These are phyloP conservation scores for Letharia lupina DNA, from an alignment of 495 filamentous ascomycete species.

Conservation along the genomic window DNA sequence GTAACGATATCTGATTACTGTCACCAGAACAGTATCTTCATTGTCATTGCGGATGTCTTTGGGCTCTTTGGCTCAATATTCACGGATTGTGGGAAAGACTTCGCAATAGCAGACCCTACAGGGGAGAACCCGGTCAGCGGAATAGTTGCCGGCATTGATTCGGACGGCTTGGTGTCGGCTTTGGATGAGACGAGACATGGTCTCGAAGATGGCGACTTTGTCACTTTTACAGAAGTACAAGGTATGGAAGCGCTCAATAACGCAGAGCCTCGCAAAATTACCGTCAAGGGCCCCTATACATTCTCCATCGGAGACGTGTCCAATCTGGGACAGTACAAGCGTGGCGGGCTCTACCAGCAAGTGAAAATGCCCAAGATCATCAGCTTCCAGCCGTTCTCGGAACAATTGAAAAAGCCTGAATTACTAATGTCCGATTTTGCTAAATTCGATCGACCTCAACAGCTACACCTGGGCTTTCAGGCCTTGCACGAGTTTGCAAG, in stretches of 20 bases:
- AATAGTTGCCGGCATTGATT: slow-evolving; percentile 82
- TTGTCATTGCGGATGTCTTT: slow-evolving; percentile 80
- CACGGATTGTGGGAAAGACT: slow-evolving; percentile 94
- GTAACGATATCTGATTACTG: slow-evolving; percentile 80
- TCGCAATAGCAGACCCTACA: slow-evolving; percentile 79
- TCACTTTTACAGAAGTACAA: slow-evolving; percentile 87
- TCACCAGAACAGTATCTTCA: slow-evolving; percentile 81
- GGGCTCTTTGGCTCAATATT: slow-evolving; percentile 94
- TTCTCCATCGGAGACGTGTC: slow-evolving; percentile 96
- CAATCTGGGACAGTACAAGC: slow-evolving; percentile 70
- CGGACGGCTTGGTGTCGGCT: slow-evolving; percentile 84
- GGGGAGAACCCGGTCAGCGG: slow-evolving; percentile 83
- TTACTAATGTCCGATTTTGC: slow-evolving; percentile 89
- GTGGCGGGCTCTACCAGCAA: slow-evolving; percentile 83
- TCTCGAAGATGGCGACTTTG: slow-evolving; percentile 90
- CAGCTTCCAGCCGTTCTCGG: slow-evolving; percentile 72
- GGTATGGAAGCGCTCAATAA: slow-evolving; percentile 88
- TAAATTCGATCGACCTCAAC: slow-evolving; percentile 88
- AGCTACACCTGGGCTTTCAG: slow-evolving; percentile 89
- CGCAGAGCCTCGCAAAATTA: slow-evolving; percentile 75
- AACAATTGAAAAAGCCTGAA: slow-evolving; percentile 77
- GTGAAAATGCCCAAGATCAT: slow-evolving; percentile 97
- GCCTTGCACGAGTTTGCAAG: slow-evolving; percentile 78
- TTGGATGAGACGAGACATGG: slow-evolving; percentile 94
- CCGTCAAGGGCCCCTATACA: slow-evolving; percentile 90